Base-by-base conservation (phyloP, 139 green algal genomes). In the Micractinium conductrix region DNA sequence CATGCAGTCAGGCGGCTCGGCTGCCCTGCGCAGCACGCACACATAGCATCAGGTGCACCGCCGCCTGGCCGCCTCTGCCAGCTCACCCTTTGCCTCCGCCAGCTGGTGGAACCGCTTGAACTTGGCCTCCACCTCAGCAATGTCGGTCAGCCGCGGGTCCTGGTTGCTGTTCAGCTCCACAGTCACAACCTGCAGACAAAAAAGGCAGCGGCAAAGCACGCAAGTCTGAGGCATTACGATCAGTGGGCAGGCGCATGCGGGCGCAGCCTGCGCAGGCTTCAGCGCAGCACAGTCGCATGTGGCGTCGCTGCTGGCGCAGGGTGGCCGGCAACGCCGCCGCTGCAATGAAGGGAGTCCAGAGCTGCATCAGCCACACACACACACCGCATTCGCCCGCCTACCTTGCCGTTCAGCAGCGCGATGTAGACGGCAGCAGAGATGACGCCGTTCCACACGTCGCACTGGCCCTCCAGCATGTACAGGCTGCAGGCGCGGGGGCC, bases 391-490 rank as follows among this genome's bases (percentile, higher is more conserved):
- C n/a, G n/a, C n/a, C n/a, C 58, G 58, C 58, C 4, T 28, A 72
- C 85, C 73, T 79, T 69, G 65, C 80, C 85, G 44, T 88, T 72
- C 26, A 90, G 73, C 28, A 90, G 78, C 10, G 89, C 87, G 40
- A 88, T 89, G 81, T 92, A 92, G 17, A 92, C 87, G 12, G 89
- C 87, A 24, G 88, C 89, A 53, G 87, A 91, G 63, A 89, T 91
- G 76, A 91, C 79, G 45, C 89, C 89, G 71, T 72, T 81, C 89
- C 89, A 92, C 19, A 89, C 80, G n/a, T 83, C 81, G 74, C 89
- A 92, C 85, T 92, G 89, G 26, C 82, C 87, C 72, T 91, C 84
- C 65, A 92, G 78, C 89, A 92, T 92, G 40, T 89, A 88, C 50
- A 92, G 75, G 43, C 85, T 89, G 80, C 58, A 48, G 38, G 38